Evolutionary conservation across 2,329 filamentous ascomycete genomes (phyloP), one percentile per base, ranked within the genome.

Genomic region (Arachnomyces sp.): DNA sequence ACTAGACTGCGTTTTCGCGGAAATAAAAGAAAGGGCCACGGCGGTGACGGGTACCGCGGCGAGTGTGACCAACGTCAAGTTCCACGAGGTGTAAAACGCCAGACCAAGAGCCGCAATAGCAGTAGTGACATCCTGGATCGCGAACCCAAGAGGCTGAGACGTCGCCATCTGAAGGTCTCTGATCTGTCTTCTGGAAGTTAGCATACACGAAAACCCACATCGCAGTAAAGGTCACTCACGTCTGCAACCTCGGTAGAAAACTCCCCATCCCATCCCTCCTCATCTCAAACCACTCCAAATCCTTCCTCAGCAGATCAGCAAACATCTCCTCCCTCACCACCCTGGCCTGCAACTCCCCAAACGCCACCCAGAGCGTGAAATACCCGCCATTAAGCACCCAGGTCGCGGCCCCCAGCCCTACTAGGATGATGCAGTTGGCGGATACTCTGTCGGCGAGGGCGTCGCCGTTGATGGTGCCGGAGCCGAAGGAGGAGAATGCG

Each of bases 211-310:
- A 49, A 44, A 20, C 2, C 16, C 11, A n/a, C 12, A 8, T 30
- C 12, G 4, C 8, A 14, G 28, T 15, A 13, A 39, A 42, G 43
- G 35, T 25, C 38, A 60, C 79, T 62, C 66, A 89, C 83, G 79
- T 80, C 59, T 94, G 82, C 25, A 88, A 70, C 39, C 79, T 72
- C 12, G 81, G 74, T 13, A 93, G 66, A 31, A 92, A 70, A 13
- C 85, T 81, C 1, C 77, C 74, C 13, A 85, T 72, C 0, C 89
- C 90, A 40, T 84, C 78, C 29, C 76, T 68, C 38, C 81, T 73
- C 13, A 71, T 67, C 56, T 95, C 88, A 54, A 85, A 94, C 88
- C 89, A 96, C 34, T 73, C 71, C 56, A 92, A 76, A 9, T 90
- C 77, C 54, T 81, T 86, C 4, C 67, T 63, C n/a, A 94, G 57